A percentile compares a stretch with the other conserved stretches of the same genome.
Conservation (phyloP, 495 filamentous ascomycete genomes). For the Recurvomyces mirabilis region DNA sequence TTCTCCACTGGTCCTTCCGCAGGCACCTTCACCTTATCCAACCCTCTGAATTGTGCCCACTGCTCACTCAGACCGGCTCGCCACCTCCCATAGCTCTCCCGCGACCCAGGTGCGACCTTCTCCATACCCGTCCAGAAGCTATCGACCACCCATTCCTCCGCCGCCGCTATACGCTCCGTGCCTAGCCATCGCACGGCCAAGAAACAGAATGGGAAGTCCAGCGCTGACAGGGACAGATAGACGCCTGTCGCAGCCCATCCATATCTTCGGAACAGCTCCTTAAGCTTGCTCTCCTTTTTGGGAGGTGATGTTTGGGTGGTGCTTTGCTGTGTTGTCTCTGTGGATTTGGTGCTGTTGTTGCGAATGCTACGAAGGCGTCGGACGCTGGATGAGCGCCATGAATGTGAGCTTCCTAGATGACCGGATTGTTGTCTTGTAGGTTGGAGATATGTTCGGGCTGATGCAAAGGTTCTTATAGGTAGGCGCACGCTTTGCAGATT, state of each 20-base stretch:
- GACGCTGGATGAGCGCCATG: not conserved
- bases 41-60: conserved; percentile 7
- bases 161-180: conserved; percentile 67
- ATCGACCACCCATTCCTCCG: conserved; percentile 36
- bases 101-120: conserved; percentile 32
- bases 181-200: conserved; percentile 71
- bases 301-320: not conserved
- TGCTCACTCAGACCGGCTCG: conserved; percentile 3
- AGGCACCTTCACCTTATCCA: conserved; percentile 7
- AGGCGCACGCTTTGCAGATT: too few relatives aligned
- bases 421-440: not conserved
- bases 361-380: not conserved
- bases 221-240: conserved; percentile 66
- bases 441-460: too few relatives aligned
- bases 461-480: too few relatives aligned
- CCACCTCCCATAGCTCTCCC: conserved; percentile 7
- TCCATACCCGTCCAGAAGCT: conserved; percentile 38
- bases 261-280: conserved; percentile 82
- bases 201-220: conserved; percentile 96
- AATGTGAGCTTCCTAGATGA: too few relatives aligned
- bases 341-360: not conserved
- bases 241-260: conserved; percentile 90
- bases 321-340: not conserved
- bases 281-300: conserved; percentile 43
- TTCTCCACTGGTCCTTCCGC: conserved; percentile 14